Conservation (phyloP, 257 asterid species). For the Buddleja alternifolia region DNA sequence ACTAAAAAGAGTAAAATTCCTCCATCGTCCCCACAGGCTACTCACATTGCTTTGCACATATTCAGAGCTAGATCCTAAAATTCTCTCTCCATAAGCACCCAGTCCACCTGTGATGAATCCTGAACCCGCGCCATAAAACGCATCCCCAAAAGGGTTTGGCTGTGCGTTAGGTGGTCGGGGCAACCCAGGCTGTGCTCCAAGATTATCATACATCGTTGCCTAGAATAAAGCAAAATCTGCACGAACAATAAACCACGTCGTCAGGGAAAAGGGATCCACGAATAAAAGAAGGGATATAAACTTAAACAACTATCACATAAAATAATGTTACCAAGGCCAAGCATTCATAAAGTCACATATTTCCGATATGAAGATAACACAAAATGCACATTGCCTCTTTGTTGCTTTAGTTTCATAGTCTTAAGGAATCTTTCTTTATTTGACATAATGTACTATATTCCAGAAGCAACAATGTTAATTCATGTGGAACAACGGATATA, state of each 20-base stretch:
- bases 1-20: not conserved
- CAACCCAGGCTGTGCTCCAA: conserved; percentile 47
- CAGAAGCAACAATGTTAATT: not conserved
- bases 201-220: conserved; percentile 45
- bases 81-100: conserved; percentile 59
- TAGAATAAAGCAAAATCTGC: conserved; percentile 26
- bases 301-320: not conserved
- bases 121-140: conserved; percentile 53
- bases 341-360: not conserved
- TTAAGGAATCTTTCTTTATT: not conserved
- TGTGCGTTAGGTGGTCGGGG: conserved; percentile 42
- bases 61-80: conserved; percentile 64
- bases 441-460: not conserved
- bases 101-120: conserved; percentile 58
- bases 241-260: not conserved
- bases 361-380: not conserved
- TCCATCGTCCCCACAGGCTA: not conserved
- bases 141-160: conserved; percentile 52
- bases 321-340: not conserved
- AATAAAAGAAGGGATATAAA: not conserved
- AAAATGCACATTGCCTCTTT: not conserved
- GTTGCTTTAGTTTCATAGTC: not conserved
- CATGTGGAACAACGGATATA: not conserved
- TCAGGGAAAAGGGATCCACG: conserved; percentile 1
- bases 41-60: conserved; percentile 67